Conservation (phyloP, 495 filamentous ascomycete genomes). For the Oleoguttula mirabilis region DNA sequence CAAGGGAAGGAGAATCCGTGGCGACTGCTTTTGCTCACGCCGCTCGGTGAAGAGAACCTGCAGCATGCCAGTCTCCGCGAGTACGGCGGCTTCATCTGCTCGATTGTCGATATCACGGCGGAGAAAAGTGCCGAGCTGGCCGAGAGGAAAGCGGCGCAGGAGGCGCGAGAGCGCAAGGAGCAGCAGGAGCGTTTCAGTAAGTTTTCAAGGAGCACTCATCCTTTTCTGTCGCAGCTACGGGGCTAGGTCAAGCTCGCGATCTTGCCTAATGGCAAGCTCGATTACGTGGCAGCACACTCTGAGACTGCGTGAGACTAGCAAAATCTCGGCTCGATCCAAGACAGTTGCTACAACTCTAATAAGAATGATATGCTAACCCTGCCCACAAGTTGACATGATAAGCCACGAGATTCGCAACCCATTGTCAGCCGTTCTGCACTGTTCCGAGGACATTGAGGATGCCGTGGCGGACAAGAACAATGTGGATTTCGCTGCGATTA, state of each 20-base stretch:
- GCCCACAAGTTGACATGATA: constrained; percentile 17
- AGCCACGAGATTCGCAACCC: constrained; percentile 30
- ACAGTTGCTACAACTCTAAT: too few relatives aligned
- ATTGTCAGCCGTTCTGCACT: constrained; percentile 28
- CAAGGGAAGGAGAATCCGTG: constrained; percentile 18
- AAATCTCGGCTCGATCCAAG: too few relatives aligned
- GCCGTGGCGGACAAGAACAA: constrained; percentile 12
- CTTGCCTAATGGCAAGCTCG: too few relatives aligned
- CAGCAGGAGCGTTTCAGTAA: constrained; percentile 33
- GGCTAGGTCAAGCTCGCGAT: too few relatives aligned
- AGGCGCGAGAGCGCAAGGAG: constrained; percentile 26
- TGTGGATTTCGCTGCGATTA: constrained; percentile 15
- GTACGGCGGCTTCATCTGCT: constrained; percentile 29
- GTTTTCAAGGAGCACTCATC: constrained; percentile 17
- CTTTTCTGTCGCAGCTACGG: neutral
- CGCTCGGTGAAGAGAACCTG: constrained; percentile 23
- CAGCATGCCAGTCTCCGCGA: constrained; percentile 12
- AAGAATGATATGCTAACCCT: too few relatives aligned
- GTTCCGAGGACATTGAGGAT: constrained; percentile 27
- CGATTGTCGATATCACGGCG: constrained; percentile 28
- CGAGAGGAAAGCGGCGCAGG: constrained; percentile 26
- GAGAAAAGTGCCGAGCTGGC: constrained; percentile 27
- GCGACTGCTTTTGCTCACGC: constrained; percentile 28
- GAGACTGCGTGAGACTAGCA: too few relatives aligned
- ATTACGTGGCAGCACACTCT: too few relatives aligned